A percentile compares a stretch with the other conserved stretches of the same genome.
These are phyloP conservation scores for Gracilaria caudata DNA, from an alignment of 23 red algal genomes.

Conservation along the genomic window DNA sequence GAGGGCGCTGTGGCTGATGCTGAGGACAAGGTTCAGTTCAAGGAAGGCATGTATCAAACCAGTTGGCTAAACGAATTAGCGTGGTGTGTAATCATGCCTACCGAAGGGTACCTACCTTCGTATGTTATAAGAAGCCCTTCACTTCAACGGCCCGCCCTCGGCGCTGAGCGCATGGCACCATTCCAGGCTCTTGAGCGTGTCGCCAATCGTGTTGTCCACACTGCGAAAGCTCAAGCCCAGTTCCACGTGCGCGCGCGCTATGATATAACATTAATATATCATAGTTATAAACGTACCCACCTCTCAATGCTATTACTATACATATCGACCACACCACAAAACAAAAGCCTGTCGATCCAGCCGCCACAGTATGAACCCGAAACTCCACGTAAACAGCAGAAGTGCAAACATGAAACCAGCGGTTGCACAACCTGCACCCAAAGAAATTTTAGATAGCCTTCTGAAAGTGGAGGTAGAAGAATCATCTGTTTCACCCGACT, in stretches of 20 bases:
- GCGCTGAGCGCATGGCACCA: no score
- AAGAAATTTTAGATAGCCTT: not conserved
- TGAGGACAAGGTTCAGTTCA: constrained; percentile 5
- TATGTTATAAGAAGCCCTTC: no score
- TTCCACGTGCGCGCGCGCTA: constrained; percentile 28
- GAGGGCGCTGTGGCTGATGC: not conserved
- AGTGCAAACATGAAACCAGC: not conserved
- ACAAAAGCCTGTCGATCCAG: not conserved
- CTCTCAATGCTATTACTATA: not conserved
- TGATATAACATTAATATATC: no score
- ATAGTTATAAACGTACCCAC: not conserved
- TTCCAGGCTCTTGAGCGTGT: constrained; percentile 45
- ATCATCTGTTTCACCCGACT: not conserved
- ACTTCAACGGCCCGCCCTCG: no score
- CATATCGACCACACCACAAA: not conserved
- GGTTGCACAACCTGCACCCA: not conserved
- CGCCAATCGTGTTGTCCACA: constrained; percentile 42
- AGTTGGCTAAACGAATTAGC: constrained; percentile 82
- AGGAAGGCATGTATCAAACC: constrained; percentile 42
- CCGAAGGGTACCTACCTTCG: no score
- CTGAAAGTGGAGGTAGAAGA: not conserved
- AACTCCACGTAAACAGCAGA: constrained; percentile 13
- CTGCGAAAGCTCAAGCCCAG: constrained; percentile 39
- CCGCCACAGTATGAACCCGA: constrained; percentile 4
- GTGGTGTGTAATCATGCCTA: constrained; percentile 62